These are phyloP conservation scores for Allium fistulosum DNA, from an alignment of 106 monocot genomes.

Conservation along the genomic window DNA sequence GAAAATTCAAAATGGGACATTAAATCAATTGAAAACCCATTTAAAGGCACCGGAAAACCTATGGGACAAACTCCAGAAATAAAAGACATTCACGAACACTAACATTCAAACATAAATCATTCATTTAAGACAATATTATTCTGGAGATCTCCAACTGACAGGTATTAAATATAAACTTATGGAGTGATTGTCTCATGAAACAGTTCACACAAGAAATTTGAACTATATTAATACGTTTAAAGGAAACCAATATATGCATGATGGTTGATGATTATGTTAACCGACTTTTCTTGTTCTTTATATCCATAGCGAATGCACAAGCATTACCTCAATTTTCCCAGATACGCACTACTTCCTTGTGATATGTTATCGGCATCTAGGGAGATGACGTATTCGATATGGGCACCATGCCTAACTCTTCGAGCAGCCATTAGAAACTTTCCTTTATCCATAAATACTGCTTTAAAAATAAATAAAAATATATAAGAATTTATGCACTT, in stretches of 20 bases:
- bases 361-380: slow-evolving; percentile 73
- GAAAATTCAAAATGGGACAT: background rate
- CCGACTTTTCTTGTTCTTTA: no score
- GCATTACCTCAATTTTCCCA: slow-evolving; percentile 66
- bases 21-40: no score
- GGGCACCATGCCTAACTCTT: slow-evolving; percentile 47
- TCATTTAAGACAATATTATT: no score
- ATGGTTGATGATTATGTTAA: no score
- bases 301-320: background rate
- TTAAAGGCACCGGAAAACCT: no score
- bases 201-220: background rate
- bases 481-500: background rate
- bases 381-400: slow-evolving; percentile 65
- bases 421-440: slow-evolving; percentile 88
- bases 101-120: no score
- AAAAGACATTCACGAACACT: no score
- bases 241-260: background rate
- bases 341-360: slow-evolving; percentile 52
- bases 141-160: background rate
- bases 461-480: slow-evolving; percentile 2
- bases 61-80: no score
- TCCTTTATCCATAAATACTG: slow-evolving; percentile 66
- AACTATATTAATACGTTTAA: background rate
- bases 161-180: background rate
- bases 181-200: background rate